Evolutionary conservation across 352 stramenopile genomes (phyloP).

Genomic region (Pythium brassicae): DNA sequence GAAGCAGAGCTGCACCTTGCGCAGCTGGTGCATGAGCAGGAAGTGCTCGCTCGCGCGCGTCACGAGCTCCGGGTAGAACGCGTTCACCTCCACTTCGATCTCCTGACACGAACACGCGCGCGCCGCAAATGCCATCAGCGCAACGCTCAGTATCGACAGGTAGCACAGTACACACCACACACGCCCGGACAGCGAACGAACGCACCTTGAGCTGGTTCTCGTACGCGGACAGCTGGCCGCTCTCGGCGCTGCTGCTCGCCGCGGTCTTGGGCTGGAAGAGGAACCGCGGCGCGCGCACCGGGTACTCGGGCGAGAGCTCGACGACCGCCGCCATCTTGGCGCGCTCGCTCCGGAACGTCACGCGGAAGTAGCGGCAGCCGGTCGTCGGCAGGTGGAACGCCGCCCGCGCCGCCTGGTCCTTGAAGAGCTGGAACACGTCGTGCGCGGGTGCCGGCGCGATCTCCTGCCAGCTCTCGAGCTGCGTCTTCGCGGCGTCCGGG

Average conservation of each 20-base stretch:
- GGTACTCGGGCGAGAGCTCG: constrained; percentile 65
- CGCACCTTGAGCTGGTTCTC: constrained; percentile 65
- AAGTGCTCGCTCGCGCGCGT: constrained; percentile 34
- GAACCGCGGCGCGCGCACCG: constrained; percentile 54
- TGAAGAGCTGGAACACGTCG: constrained; percentile 44
- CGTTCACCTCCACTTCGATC: constrained; percentile 76
- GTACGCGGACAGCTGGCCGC: constrained; percentile 27
- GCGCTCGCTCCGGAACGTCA: constrained; percentile 38
- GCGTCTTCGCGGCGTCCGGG: constrained; percentile 37
- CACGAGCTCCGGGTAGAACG: constrained; percentile 58
- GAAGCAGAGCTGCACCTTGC: constrained; percentile 63
- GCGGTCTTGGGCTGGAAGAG: constrained; percentile 43
- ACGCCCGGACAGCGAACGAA: not conserved
- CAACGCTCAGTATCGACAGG: constrained; percentile 5
- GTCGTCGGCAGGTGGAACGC: constrained; percentile 22
- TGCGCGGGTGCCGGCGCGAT: constrained; percentile 18
- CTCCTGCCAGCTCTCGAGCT: constrained; percentile 48
- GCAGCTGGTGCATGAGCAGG: constrained; percentile 68
- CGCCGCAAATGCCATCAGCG: too few species aligned
- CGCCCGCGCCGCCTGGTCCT: constrained; percentile 18
- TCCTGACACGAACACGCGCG: constrained; percentile 47
- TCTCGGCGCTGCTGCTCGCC: constrained; percentile 22
- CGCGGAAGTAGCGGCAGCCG: constrained; percentile 52
- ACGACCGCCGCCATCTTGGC: constrained; percentile 43
- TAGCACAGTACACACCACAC: not conserved